A percentile compares a stretch with the other conserved stretches of the same genome.
Conservation (phyloP, 768 basidiomycete genomes). For the Clitopilus hobsonii region DNA sequence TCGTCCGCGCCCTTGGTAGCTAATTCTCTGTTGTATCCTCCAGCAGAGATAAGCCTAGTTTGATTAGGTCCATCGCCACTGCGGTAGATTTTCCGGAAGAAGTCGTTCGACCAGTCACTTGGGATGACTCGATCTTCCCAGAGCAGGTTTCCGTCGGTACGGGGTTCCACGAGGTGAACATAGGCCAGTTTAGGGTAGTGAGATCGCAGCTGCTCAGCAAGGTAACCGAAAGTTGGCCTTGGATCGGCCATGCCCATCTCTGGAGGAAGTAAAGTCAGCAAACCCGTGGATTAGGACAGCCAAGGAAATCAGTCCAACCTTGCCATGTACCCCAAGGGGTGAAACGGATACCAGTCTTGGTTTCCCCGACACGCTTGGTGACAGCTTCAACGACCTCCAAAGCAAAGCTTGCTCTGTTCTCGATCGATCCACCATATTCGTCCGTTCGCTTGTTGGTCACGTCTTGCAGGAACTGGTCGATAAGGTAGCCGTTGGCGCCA, state of each 20-base stretch:
- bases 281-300: too few relatives aligned
- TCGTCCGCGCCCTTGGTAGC: slow-evolving; percentile 33
- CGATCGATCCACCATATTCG: slow-evolving; percentile 63
- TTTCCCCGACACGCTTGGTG: slow-evolving; percentile 44
- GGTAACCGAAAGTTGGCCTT: slow-evolving; percentile 46
- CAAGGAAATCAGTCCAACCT: slow-evolving; percentile 20
- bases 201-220: slow-evolving; percentile 34
- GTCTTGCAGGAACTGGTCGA: slow-evolving; percentile 64
- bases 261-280: too few relatives aligned
- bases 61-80: slow-evolving; percentile 8
- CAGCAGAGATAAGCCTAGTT: slow-evolving; percentile 34
- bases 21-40: slow-evolving; percentile 36
- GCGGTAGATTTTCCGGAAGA: slow-evolving; percentile 42
- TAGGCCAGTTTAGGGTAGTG: slow-evolving; percentile 44
- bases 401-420: slow-evolving; percentile 53
- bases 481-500: slow-evolving; percentile 41
- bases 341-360: slow-evolving; percentile 48
- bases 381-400: slow-evolving; percentile 54
- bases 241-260: slow-evolving; percentile 55
- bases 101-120: slow-evolving; percentile 31
- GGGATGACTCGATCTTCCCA: slow-evolving; percentile 3
- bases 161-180: slow-evolving; percentile 46
- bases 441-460: slow-evolving; percentile 56
- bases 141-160: slow-evolving; percentile 13
- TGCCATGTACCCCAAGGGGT: slow-evolving; percentile 49